These are phyloP conservation scores for Xylariales sp. DNA, from an alignment of 2,329 filamentous ascomycete genomes.

Conservation along the genomic window DNA sequence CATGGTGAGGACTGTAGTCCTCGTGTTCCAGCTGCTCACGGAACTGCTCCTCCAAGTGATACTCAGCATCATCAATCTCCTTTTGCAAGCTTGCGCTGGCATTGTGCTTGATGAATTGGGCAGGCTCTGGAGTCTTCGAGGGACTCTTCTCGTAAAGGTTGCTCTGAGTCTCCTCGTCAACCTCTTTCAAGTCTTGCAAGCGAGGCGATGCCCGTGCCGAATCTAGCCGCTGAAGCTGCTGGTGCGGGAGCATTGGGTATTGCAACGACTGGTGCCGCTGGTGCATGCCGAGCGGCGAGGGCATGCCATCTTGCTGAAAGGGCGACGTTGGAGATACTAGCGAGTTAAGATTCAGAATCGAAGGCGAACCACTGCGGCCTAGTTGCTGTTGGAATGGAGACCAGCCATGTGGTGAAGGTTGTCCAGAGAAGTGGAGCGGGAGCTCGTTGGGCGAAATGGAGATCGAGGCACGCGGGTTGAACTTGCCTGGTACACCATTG, in stretches of 20 bases:
- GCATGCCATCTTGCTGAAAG: constrained; percentile 49
- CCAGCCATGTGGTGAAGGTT: constrained; percentile 57
- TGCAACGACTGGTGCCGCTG: constrained; percentile 57
- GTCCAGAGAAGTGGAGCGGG: constrained; percentile 62
- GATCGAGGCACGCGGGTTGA: constrained; percentile 68
- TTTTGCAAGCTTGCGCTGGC: constrained; percentile 74
- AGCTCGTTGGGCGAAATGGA: constrained; percentile 60
- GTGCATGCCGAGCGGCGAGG: constrained; percentile 40
- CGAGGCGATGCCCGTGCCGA: constrained; percentile 53
- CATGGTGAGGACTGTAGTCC: constrained; percentile 64
- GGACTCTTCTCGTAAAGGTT: constrained; percentile 41
- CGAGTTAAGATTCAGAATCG: constrained; percentile 46
- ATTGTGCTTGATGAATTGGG: constrained; percentile 55
- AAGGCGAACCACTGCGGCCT: constrained; percentile 61
- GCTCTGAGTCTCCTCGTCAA: constrained; percentile 56
- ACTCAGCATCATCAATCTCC: constrained; percentile 81
- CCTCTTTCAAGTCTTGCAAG: constrained; percentile 69
- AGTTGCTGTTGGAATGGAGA: constrained; percentile 48
- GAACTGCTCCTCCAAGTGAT: constrained; percentile 76
- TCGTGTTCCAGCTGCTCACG: constrained; percentile 75
- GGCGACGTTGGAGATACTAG: constrained; percentile 63
- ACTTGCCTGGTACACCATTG: constrained; percentile 52
- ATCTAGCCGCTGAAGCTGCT: constrained; percentile 50
- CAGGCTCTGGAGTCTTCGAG: constrained; percentile 50
- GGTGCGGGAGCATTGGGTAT: constrained; percentile 52